A percentile compares a stretch with the other conserved stretches of the same genome.
Conservation (phyloP, 176 grass and related monocot genomes). For the Chloris gayana region DNA sequence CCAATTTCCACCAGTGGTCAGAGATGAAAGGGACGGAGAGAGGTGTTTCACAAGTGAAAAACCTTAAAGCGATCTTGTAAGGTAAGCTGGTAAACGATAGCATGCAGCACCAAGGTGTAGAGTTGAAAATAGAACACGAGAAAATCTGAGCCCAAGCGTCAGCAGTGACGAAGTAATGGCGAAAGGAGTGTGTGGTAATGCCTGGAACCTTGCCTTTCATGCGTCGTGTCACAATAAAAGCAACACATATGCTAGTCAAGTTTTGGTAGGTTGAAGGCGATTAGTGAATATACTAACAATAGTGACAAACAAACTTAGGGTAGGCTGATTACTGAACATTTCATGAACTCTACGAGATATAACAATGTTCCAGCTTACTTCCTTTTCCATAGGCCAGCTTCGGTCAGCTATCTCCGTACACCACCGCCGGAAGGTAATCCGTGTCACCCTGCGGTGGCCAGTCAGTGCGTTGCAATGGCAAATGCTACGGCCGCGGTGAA, state of each 20-base stretch:
- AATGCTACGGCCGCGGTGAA: too few species aligned
- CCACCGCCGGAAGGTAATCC: too few species aligned
- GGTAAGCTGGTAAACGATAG: neutral
- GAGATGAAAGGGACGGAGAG: neutral
- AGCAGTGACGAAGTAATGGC: constrained; percentile 34
- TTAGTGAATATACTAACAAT: too few species aligned
- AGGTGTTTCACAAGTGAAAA: neutral
- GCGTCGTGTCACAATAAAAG: constrained; percentile 19
- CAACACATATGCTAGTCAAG: neutral
- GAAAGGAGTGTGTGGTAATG: constrained; percentile 3
- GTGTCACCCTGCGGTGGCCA: too few species aligned
- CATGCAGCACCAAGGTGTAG: neutral
- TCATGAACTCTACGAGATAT: neutral
- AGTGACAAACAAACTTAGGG: too few species aligned
- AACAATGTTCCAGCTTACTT: too few species aligned
- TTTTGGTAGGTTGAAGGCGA: neutral
- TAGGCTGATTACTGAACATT: neutral
- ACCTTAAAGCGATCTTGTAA: neutral
- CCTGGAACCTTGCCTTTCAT: constrained; percentile 5
- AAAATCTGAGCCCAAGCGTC: constrained; percentile 17
- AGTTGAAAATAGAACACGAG: neutral
- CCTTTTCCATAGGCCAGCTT: too few species aligned
- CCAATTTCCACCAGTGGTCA: too few species aligned
- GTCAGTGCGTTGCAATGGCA: too few species aligned
- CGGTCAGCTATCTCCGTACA: too few species aligned